Base-by-base conservation (phyloP, 1,284 basidiomycete genomes). In the Psilocybe mexicana region DNA sequence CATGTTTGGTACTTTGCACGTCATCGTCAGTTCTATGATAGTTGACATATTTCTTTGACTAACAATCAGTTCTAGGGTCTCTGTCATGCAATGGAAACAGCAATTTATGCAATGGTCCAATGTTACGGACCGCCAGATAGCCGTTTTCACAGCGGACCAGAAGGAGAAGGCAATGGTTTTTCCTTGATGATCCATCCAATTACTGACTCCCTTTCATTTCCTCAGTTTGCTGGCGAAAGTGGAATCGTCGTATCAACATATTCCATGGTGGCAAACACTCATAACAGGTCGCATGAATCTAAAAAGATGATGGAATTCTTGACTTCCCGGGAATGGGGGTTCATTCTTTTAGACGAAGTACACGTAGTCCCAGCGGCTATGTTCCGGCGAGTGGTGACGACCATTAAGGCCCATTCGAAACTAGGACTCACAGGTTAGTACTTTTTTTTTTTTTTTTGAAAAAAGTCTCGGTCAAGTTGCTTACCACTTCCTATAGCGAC, bases 221-320 rank as follows among this genome's bases (percentile, higher is more conserved):
- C 51, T 38, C 64, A 96, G 92, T 98, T 98, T 74, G 88, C 90
- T 6, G 93, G 93, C 33, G 92, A 94, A 48, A 94, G 94, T 59
- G 96, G 96, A 51, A 96, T 98, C 63, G 95, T 98, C 42, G 90
- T 98, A 23, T 97, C 95, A 44, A 98, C 96, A 3, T 98, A 98
- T 72, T 97, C 95, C 8, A 98, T 98, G 96, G 94, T 98, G 52
- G 95, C 96, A 28, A 97, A 97, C 70, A 94, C 93, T 2, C 91
- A 94, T 67, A 97, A 97, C 71, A 86, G 96, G 59, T 96, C 96
- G 6, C 93, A 97, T 70, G 94, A 96, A 69, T 93, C 96, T 3
- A 94, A 96, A 77, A 96, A 97, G 78, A 96, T 98, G 92, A 98
- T 98, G 96, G 93, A 98, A 65, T 98, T 97, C 71, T 74, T 98